Conservation (phyloP, 2,329 filamentous ascomycete species). For the Xylariaceae sp. region DNA sequence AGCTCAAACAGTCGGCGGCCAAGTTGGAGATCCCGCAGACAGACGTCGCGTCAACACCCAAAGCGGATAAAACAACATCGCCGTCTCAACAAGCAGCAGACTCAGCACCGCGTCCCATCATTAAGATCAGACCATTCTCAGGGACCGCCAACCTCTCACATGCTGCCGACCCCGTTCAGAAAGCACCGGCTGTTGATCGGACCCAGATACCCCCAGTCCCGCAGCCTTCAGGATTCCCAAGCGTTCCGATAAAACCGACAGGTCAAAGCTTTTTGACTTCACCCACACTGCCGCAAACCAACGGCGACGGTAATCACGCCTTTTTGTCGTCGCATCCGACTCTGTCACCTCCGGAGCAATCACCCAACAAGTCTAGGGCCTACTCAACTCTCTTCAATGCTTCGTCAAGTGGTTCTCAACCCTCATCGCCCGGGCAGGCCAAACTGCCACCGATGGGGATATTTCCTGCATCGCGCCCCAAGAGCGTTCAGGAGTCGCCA, state of each 20-base stretch:
- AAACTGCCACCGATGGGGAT: slow-evolving; percentile 31
- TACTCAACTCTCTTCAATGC: slow-evolving; percentile 37
- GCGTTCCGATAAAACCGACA: slow-evolving; percentile 28
- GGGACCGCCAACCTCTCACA: slow-evolving; percentile 16
- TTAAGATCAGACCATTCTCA: slow-evolving; percentile 22
- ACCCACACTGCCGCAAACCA: slow-evolving; percentile 28
- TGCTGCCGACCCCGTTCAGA: slow-evolving; percentile 11
- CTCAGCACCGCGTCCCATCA: slow-evolving; percentile 9
- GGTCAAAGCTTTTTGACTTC: slow-evolving; percentile 26
- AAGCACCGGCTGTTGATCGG: slow-evolving; percentile 11
- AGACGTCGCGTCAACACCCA: slow-evolving; percentile 24
- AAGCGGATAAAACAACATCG: slow-evolving; percentile 23
- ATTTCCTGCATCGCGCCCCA: slow-evolving; percentile 30
- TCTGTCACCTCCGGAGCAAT: slow-evolving; percentile 38
- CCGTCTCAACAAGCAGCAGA: slow-evolving; percentile 17
- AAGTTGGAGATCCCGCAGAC: slow-evolving; percentile 47
- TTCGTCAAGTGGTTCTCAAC: slow-evolving; percentile 26
- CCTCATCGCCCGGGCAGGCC: slow-evolving; percentile 16
- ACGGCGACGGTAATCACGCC: slow-evolving; percentile 34
- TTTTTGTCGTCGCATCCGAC: slow-evolving; percentile 42
- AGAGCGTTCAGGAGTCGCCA: slow-evolving; percentile 21
- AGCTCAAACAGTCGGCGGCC: slow-evolving; percentile 51
- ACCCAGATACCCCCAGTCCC: slow-evolving; percentile 20
- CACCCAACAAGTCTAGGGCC: slow-evolving; percentile 37
- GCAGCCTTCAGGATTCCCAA: slow-evolving; percentile 19